Evolutionary conservation across 352 stramenopile species (phyloP).

Genomic region (Pythium insidiosum): DNA sequence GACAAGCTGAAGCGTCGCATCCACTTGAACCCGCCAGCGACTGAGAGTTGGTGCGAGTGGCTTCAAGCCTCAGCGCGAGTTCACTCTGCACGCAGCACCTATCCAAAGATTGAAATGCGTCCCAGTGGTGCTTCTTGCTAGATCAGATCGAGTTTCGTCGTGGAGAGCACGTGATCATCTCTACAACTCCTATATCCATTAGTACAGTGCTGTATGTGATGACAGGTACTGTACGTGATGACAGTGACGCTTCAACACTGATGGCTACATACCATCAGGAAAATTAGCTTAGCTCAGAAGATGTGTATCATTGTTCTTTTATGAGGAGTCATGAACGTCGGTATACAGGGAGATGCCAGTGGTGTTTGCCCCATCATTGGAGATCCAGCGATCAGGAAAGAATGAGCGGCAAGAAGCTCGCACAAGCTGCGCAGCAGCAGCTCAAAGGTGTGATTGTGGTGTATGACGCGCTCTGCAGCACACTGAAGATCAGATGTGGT

Average conservation of each 20-base stretch:
- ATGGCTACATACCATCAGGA: no score
- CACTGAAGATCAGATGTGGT: no score
- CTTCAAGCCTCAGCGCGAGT: slow-evolving; percentile 13
- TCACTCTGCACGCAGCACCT: slow-evolving; percentile 18
- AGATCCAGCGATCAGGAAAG: background rate
- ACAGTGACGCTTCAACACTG: no score
- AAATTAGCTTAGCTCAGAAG: no score
- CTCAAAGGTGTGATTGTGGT: slow-evolving; percentile 72
- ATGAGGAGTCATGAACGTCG: no score
- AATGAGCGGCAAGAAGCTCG: slow-evolving; percentile 44
- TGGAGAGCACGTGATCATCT: slow-evolving; percentile 11
- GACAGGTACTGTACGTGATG: no score
- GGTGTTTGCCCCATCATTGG: background rate
- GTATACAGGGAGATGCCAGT: no score
- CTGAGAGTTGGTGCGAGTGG: slow-evolving; percentile 5
- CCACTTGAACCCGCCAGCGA: no score
- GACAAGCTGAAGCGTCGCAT: no score
- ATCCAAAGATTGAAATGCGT: slow-evolving; percentile 22
- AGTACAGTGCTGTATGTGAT: no score
- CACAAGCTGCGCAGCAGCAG: slow-evolving; percentile 53
- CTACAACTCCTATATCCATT: slow-evolving; percentile 23
- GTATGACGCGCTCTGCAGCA: slow-evolving; percentile 73
- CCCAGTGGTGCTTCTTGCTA: slow-evolving; percentile 9
- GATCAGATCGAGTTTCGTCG: slow-evolving; percentile 14
- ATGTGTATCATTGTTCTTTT: no score